Evolutionary conservation across 148 eudicot species (phyloP).

Genomic region (Fallopia convolvulus): DNA sequence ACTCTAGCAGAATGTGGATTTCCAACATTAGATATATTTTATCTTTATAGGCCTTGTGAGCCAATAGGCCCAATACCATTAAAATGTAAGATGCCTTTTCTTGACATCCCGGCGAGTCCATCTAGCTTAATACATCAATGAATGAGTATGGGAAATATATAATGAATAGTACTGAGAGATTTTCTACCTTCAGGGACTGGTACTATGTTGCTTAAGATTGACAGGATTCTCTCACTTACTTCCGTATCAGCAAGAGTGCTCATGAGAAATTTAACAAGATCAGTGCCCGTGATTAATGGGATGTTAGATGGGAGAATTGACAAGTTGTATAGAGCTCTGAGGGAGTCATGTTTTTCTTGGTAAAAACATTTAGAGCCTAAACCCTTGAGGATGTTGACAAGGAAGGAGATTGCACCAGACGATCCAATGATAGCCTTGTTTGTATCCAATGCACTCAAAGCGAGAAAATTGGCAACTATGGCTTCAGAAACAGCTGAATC

Average conservation of each 20-base stretch:
- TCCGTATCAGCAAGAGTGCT: constrained; percentile 58
- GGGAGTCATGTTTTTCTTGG: constrained; percentile 66
- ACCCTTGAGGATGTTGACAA: constrained; percentile 47
- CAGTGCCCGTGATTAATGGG: constrained; percentile 40
- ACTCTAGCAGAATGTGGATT: not conserved
- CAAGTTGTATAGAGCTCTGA: constrained; percentile 77
- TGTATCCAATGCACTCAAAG: constrained; percentile 73
- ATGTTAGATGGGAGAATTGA: constrained; percentile 57
- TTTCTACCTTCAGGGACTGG: constrained; percentile 55
- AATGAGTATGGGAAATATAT: constrained; percentile 35
- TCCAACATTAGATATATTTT: not conserved
- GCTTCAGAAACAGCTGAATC: constrained; percentile 48
- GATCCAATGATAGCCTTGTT: constrained; percentile 81
- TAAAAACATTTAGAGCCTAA: constrained; percentile 20
- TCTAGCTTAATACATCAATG: constrained; percentile 77
- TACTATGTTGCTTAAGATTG: constrained; percentile 64
- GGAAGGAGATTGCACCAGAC: constrained; percentile 65
- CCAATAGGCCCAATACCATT: constrained; percentile 56
- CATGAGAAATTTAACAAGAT: constrained; percentile 43
- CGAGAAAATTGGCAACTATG: constrained; percentile 81
- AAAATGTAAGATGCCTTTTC: constrained; percentile 73
- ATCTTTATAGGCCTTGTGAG: constrained; percentile 73
- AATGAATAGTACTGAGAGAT: constrained; percentile 35
- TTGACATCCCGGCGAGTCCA: constrained; percentile 82
- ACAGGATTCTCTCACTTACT: constrained; percentile 66